Evolutionary conservation across 2,329 filamentous ascomycete species (phyloP), one percentile per base, ranked within the genome.

Genomic region (Fusarium duplospermum): DNA sequence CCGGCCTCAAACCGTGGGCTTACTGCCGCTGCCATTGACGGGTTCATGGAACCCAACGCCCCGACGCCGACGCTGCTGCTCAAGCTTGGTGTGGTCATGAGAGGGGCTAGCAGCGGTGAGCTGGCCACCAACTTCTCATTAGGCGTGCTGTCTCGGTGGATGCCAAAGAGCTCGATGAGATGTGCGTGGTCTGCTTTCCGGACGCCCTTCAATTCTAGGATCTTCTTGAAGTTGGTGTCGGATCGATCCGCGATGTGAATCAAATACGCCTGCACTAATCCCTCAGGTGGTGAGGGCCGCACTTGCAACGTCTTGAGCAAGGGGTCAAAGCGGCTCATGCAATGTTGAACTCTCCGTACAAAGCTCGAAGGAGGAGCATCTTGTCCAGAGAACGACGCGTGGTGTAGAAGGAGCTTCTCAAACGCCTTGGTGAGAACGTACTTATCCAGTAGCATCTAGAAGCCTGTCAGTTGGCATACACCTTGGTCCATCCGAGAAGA

Each of bases 271-370:
- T 98, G 96, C 0, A 99, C 95, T 4, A 99, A 90, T 2, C 94
- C 96, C 85, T 99, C 96, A 0, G 96, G 93, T 0, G 96, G 96
- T 6, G 93, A 94, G 3, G 95, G 91, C 31, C 94, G 94, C 57
- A 99, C 96, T 86, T 99, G 96, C 4, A 99, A 89, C 3, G 96
- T 98, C 84, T 99, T 99, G 77, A 99, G 92, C 24, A 99, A 89
- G 1, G 94, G 93, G 79, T 98, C 96, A 74, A 98, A 92, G 75
- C 95, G 94, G 67, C 91, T 91, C 88, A 98, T 96, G 79, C 90
- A 93, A 69, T 92, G 89, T 79, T 93, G 94, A 59, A 98, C 94
- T 56, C 96, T 93, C 83, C 97, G 97, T 76, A 94, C 88, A 81
- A 96, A 98, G 71, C 91, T 89, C 11, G 87, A 83, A 3, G 86